A percentile compares a stretch with the other conserved stretches of the same genome.
Conservation (phyloP, 139 green algal genomes). For the Edaphochlamys debaryana region DNA sequence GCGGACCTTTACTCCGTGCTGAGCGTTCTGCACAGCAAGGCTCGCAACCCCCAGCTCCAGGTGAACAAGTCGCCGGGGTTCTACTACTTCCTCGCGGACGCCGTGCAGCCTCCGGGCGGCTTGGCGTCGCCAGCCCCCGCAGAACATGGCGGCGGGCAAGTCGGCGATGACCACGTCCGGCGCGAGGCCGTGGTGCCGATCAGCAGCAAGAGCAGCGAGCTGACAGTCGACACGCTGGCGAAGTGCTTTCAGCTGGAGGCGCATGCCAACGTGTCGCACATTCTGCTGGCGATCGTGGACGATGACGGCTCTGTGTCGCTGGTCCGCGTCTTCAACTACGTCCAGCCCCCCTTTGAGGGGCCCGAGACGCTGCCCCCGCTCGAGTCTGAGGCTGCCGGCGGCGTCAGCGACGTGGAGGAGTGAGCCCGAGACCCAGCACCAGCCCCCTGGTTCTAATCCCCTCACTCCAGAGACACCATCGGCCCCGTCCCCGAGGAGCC, state of each 20-base stretch:
- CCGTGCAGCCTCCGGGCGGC: background rate
- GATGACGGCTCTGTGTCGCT: slow-evolving; percentile 57
- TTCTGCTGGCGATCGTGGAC: slow-evolving; percentile 54
- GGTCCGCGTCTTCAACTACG: slow-evolving; percentile 50
- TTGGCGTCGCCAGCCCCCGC: background rate
- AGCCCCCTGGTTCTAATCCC: no score
- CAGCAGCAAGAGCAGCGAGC: slow-evolving; percentile 44
- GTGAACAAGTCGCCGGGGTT: slow-evolving; percentile 35
- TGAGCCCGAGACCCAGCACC: no score
- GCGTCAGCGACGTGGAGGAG: slow-evolving; percentile 23
- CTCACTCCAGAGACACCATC: no score
- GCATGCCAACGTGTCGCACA: slow-evolving; percentile 28
- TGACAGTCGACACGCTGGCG: slow-evolving; percentile 29
- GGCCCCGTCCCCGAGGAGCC: no score
- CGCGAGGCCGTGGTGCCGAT: slow-evolving; percentile 48
- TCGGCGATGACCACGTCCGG: background rate
- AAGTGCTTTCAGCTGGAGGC: slow-evolving; percentile 38
- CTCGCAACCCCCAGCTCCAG: slow-evolving; percentile 15
- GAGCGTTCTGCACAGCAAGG: slow-evolving; percentile 53
- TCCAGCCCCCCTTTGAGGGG: slow-evolving; percentile 57
- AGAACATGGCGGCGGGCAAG: no score
- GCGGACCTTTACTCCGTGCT: slow-evolving; percentile 51
- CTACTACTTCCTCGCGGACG: slow-evolving; percentile 51
- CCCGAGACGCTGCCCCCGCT: slow-evolving; percentile 41
- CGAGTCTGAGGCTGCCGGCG: background rate